Evolutionary conservation across 1,284 basidiomycete genomes (phyloP), one percentile per base, ranked within the genome.

Genomic region (Mycocalia duriaeana): DNA sequence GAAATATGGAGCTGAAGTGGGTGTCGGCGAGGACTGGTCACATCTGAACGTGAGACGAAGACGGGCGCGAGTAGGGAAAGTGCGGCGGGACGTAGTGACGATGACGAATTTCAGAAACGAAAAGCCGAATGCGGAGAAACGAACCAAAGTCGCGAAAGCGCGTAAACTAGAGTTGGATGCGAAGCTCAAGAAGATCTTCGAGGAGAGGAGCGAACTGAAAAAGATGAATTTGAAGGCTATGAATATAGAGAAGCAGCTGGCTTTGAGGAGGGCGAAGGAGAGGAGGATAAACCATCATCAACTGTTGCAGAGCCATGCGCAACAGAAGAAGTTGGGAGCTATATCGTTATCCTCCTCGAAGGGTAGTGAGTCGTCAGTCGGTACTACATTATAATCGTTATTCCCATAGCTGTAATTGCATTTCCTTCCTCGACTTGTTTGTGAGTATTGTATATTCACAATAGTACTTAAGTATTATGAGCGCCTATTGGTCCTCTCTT

Each of bases 21-120:
- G 76, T 2, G 70, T 75, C 1, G 75, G 71, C 2, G 72, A 71
- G 49, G 79, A 85, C 51, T 72, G 69, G 62, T 67, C 68, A 5
- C 80, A 85, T 57, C 60, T 85, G 48, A 85, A 73, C 62, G 74
- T 66, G 52, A 66, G 79, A 48, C 63, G 81, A 54, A 69, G 68
- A 49, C 62, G 68, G 19, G 67, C 73, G 28, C 62, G 76, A 42
- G 53, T 59, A 20, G 56, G 44, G 41, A 74, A 73, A 50, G 62
- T 76, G 3, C 56, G 61, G 38, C 57, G 53, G 37, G 69, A 68
- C 28, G 54, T 65, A 25, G 45, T 47, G 38, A 50, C 42, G 44
- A 49, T 66, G 59, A 63, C 63, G 44, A 54, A 50, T 5, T 48
- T 52, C 46, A n/a, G n/a, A n/a, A 22, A 50, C 16, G 8, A 43